phyloP scores from a whole-genome alignment of 73 alveolate genomes.

The Paramecium tetraurelia region DNA sequence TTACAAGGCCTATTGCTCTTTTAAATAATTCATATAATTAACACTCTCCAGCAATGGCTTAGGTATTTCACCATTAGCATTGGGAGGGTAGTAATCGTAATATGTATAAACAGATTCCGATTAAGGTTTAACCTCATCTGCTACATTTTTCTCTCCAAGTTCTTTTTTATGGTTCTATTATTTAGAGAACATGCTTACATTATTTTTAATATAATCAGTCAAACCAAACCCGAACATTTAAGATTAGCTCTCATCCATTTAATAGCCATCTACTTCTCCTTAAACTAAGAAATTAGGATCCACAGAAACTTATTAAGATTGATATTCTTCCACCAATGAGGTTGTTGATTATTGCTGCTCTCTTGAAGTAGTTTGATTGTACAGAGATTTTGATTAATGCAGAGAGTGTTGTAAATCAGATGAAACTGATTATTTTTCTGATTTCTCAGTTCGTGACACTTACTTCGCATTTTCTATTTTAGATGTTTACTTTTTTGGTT shows the following conservation, averaged over 20 bases:
- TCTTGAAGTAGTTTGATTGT: background rate
- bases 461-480: background rate
- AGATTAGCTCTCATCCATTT: constrained; percentile 3
- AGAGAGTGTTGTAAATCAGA: background rate
- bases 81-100: constrained; percentile 28
- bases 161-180: constrained; percentile 39
- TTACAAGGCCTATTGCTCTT: background rate
- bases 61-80: constrained; percentile 22
- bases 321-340: background rate
- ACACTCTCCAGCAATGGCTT: constrained; percentile 19
- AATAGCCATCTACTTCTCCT: constrained; percentile 45
- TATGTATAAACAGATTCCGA: background rate
- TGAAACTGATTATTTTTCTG: background rate
- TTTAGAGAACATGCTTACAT: background rate
- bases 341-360: background rate
- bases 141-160: constrained; percentile 12
- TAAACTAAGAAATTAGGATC: constrained; percentile 43
- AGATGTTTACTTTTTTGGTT: background rate
- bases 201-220: background rate
- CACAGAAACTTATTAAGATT: background rate
- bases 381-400: background rate
- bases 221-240: constrained; percentile 36
- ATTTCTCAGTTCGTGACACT: background rate
- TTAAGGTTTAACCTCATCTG: constrained; percentile 24
- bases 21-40: constrained; percentile 8